phyloP scores from a whole-genome alignment of 2,329 filamentous ascomycete species.

The Nothopassalora personata region DNA sequence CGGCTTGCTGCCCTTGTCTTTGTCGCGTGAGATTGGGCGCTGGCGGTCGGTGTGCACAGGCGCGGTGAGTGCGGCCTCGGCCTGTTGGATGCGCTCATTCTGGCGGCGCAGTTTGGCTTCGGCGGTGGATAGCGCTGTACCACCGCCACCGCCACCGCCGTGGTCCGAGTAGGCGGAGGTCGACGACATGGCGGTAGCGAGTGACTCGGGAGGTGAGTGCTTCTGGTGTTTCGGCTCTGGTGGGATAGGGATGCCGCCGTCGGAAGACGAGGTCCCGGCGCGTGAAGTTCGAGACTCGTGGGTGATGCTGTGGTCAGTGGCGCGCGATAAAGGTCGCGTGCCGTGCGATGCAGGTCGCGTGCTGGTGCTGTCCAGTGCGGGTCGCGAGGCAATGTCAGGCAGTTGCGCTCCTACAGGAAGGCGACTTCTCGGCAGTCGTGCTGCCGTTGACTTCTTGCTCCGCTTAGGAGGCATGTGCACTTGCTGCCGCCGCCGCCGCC shows the following conservation, averaged over 20 bases:
- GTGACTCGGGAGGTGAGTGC: not conserved
- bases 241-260: not conserved
- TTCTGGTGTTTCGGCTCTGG: not conserved
- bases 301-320: constrained; percentile 3
- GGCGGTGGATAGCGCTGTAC: constrained; percentile 18
- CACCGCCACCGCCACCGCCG: not conserved
- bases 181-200: constrained; percentile 11
- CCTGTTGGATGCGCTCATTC: constrained; percentile 29
- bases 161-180: constrained; percentile 7
- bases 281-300: constrained; percentile 2
- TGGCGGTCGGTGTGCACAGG: constrained; percentile 11
- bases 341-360: constrained; percentile 9
- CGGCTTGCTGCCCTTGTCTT: constrained; percentile 14
- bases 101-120: constrained; percentile 32
- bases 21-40: constrained; percentile 21
- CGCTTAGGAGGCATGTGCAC: not conserved
- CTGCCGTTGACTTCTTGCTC: constrained; percentile 3
- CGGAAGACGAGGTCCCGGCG: constrained; percentile 3
- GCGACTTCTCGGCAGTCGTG: constrained; percentile 19
- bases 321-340: constrained; percentile 9
- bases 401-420: constrained; percentile 27
- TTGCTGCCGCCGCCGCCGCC: not conserved
- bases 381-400: not conserved
- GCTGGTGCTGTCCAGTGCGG: not conserved
- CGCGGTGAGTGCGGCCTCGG: constrained; percentile 25